Evolutionary conservation across 148 eudicot species (phyloP).

Genomic region (Rhododendron griersonianum): DNA sequence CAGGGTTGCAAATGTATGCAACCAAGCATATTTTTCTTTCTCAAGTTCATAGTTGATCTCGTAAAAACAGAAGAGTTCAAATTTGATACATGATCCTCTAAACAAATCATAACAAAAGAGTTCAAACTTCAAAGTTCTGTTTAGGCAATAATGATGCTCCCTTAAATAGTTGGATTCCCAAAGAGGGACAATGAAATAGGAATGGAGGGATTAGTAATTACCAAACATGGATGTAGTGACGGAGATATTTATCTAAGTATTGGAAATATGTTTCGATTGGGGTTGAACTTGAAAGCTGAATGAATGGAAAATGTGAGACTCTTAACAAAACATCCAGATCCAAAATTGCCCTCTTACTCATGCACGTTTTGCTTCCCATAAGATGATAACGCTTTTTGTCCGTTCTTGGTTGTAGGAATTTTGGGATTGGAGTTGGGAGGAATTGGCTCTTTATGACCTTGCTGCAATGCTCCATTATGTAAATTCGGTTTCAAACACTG

Average conservation of each 20-base stretch:
- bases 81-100: neutral
- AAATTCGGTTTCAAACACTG: constrained; percentile 43
- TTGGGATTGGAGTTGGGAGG: constrained; percentile 99
- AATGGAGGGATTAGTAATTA: neutral
- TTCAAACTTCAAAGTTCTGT: no score
- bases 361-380: constrained; percentile 5
- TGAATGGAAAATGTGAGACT: neutral
- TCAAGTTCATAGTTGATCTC: neutral
- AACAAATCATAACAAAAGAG: neutral
- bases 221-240: neutral
- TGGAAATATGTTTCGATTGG: neutral
- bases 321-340: neutral
- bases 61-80: neutral
- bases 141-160: no score
- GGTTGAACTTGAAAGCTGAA: constrained; percentile 1
- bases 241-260: neutral
- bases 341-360: neutral
- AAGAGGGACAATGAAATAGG: no score
- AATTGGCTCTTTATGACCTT: constrained; percentile 78
- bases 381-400: neutral
- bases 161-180: no score
- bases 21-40: neutral
- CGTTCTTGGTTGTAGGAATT: constrained; percentile 46
- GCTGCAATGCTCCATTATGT: constrained; percentile 66
- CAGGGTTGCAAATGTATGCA: neutral